These are phyloP conservation scores for Fusarium chaquense DNA, from an alignment of 2,329 filamentous ascomycete species.

Conservation along the genomic window DNA sequence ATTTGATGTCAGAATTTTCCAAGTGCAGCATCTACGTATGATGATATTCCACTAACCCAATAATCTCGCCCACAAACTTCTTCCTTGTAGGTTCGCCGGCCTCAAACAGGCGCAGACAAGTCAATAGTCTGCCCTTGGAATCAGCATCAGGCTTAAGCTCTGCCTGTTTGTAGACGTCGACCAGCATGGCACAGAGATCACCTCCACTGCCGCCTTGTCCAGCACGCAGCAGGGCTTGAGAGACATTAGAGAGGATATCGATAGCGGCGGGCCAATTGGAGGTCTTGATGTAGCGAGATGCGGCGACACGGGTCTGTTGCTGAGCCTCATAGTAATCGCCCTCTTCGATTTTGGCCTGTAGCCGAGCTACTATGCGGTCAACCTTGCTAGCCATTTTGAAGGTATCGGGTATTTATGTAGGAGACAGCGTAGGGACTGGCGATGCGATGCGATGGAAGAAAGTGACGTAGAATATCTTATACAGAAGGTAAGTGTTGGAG, in stretches of 20 bases:
- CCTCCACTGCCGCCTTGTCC: constrained; percentile 95
- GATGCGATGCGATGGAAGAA: not conserved
- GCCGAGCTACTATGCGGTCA: constrained; percentile 67
- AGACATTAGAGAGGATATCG: constrained; percentile 86
- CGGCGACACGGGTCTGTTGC: constrained; percentile 96
- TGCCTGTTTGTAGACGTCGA: constrained; percentile 92
- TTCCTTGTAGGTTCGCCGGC: constrained; percentile 89
- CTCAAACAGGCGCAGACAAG: constrained; percentile 83
- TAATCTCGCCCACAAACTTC: constrained; percentile 88
- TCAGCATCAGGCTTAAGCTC: constrained; percentile 81
- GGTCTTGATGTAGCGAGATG: constrained; percentile 91
- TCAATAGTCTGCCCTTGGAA: constrained; percentile 80
- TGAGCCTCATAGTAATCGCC: constrained; percentile 98
- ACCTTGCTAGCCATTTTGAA: constrained; percentile 56
- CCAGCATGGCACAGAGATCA: constrained; percentile 86
- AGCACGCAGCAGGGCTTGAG: constrained; percentile 86
- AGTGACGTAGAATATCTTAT: constrained; percentile 41
- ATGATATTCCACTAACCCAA: constrained; percentile 66
- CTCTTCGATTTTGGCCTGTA: constrained; percentile 89
- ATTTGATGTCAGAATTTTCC: constrained; percentile 13
- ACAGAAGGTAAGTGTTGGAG: constrained; percentile 36
- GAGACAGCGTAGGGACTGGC: not conserved
- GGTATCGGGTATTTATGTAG: not conserved
- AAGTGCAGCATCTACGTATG: not conserved
- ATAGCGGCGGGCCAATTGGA: constrained; percentile 86